Evolutionary conservation across 495 filamentous ascomycete species (phyloP).

Genomic region (Podospora fimiseda): DNA sequence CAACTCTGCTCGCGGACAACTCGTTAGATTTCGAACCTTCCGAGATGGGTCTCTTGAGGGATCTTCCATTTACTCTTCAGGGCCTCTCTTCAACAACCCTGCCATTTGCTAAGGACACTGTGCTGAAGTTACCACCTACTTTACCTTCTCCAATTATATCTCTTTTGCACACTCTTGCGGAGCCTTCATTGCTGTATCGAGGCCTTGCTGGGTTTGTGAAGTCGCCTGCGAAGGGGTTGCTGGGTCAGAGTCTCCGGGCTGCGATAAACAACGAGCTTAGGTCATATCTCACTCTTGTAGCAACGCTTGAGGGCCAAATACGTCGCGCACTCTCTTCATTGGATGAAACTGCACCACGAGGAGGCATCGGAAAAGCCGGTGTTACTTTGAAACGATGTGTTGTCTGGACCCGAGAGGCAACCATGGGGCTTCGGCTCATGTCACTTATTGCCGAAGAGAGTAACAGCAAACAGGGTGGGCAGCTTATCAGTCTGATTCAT

Average conservation of each 20-base stretch:
- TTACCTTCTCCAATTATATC: slow-evolving; percentile 81
- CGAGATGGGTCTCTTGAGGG: slow-evolving; percentile 75
- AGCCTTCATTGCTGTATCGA: slow-evolving; percentile 86
- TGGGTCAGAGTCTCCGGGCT: slow-evolving; percentile 91
- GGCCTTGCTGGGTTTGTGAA: slow-evolving; percentile 74
- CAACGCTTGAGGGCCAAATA: slow-evolving; percentile 91
- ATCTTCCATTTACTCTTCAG: slow-evolving; percentile 91
- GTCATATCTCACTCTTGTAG: slow-evolving; percentile 87
- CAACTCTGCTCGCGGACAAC: slow-evolving; percentile 45
- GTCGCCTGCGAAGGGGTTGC: slow-evolving; percentile 54
- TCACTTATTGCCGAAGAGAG: slow-evolving; percentile 88
- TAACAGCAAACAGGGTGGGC: slow-evolving; percentile 78
- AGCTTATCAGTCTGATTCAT: slow-evolving; percentile 91
- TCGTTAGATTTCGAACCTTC: slow-evolving; percentile 45
- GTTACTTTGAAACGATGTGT: slow-evolving; percentile 94
- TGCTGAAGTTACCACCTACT: slow-evolving; percentile 65
- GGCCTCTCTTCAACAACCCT: slow-evolving; percentile 83
- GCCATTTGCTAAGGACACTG: slow-evolving; percentile 59
- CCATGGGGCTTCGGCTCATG: slow-evolving; percentile 93
- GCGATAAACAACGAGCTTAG: slow-evolving; percentile 79
- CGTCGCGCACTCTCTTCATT: slow-evolving; percentile 66
- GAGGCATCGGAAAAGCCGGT: slow-evolving; percentile 74
- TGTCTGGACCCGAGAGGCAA: slow-evolving; percentile 95
- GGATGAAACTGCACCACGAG: slow-evolving; percentile 56
- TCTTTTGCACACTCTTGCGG: slow-evolving; percentile 81